Conservation (phyloP, 768 basidiomycete species). For the Lactifluus echinatus region DNA sequence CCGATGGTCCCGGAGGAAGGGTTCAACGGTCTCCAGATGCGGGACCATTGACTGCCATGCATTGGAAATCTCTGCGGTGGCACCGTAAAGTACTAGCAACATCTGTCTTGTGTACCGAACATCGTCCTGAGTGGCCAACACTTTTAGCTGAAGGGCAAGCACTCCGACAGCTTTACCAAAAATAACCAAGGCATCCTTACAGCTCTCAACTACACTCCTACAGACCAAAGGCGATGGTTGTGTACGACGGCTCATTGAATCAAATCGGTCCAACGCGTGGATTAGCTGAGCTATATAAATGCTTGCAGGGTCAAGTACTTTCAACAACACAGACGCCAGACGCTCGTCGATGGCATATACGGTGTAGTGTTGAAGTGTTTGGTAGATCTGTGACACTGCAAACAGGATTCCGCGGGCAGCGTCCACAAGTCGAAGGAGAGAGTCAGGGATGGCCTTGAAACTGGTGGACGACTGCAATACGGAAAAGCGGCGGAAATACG, state of each 20-base stretch:
- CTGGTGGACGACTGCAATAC: slow-evolving; percentile 55
- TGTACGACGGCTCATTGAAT: slow-evolving; percentile 61
- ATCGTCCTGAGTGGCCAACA: slow-evolving; percentile 66
- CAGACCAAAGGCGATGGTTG: slow-evolving; percentile 67
- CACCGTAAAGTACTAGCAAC: slow-evolving; percentile 80
- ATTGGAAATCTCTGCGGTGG: slow-evolving; percentile 76
- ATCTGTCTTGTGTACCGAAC: slow-evolving; percentile 83
- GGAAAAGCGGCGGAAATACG: slow-evolving; percentile 91
- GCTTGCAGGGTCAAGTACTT: slow-evolving; percentile 81
- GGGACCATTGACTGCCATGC: slow-evolving; percentile 75
- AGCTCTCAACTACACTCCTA: slow-evolving; percentile 69
- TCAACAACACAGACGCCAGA: slow-evolving; percentile 67
- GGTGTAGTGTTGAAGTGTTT: slow-evolving; percentile 81
- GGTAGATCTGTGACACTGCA: slow-evolving; percentile 84
- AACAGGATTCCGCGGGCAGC: slow-evolving; percentile 90
- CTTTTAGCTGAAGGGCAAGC: slow-evolving; percentile 69
- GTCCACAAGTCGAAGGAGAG: slow-evolving; percentile 67
- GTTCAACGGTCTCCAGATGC: slow-evolving; percentile 59
- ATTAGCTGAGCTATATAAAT: slow-evolving; percentile 77
- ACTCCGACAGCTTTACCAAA: slow-evolving; percentile 87
- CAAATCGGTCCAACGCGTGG: slow-evolving; percentile 84
- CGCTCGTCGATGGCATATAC: slow-evolving; percentile 77
- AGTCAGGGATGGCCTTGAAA: slow-evolving; percentile 57
- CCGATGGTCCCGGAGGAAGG: slow-evolving; percentile 44
- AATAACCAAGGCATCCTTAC: slow-evolving; percentile 72